Evolutionary conservation across 2,329 filamentous ascomycete genomes (phyloP).

Genomic region (Fusarium beomiforme): DNA sequence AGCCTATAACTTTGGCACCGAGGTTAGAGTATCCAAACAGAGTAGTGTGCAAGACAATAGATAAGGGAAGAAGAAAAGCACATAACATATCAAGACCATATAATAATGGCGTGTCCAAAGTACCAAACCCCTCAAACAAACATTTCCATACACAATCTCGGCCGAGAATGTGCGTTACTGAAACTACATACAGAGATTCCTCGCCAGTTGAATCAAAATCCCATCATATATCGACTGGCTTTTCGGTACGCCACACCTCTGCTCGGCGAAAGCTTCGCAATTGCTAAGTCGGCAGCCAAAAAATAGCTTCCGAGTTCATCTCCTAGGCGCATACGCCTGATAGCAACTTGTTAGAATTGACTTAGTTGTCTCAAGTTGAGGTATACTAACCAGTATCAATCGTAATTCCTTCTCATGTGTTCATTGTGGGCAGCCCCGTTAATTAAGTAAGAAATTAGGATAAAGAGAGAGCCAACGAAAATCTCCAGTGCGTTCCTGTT

Average conservation of each 20-base stretch:
- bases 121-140: not conserved
- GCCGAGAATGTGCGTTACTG: not conserved
- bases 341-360: not conserved
- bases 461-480: not conserved
- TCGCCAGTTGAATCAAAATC: no score
- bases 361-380: not conserved
- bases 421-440: not conserved
- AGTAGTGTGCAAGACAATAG: not conserved
- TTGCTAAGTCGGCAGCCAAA: not conserved
- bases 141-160: not conserved
- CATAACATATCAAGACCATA: no score
- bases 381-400: not conserved
- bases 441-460: not conserved
- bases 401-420: no score
- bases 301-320: not conserved
- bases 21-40: not conserved
- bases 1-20: not conserved
- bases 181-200: not conserved
- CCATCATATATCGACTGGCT: no score
- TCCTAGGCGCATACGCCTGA: not conserved
- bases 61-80: not conserved
- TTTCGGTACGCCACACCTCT: no score
- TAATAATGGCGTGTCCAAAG: fast-evolving
- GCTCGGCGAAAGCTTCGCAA: not conserved
- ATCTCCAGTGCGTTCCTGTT: not conserved